Evolutionary conservation across 2,329 filamentous ascomycete species (phyloP).

Genomic region (Colletotrichum incanum): DNA sequence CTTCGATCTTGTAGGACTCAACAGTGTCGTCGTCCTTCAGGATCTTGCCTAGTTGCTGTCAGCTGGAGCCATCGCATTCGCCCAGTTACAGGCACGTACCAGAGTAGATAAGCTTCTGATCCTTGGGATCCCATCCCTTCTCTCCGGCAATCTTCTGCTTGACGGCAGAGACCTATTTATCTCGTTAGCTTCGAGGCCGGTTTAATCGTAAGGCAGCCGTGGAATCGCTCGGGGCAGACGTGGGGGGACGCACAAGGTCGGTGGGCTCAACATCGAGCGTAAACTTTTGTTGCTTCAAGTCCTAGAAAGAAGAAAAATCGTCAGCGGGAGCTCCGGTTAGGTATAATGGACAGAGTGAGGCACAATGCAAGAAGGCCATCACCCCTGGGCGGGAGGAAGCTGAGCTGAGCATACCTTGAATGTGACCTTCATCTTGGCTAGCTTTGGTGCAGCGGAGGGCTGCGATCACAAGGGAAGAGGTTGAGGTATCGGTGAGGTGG

Average conservation of each 20-base stretch:
- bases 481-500: not conserved
- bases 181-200: conserved; percentile 45
- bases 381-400: not conserved
- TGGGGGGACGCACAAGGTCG: conserved; percentile 80
- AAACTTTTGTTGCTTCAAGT: conserved; percentile 99
- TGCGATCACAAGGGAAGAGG: conserved; percentile 36
- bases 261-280: conserved; percentile 93
- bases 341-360: not conserved
- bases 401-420: conserved; percentile 68
- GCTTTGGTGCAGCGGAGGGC: conserved; percentile 53
- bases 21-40: conserved; percentile 98
- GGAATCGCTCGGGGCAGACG: conserved; percentile 41
- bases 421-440: conserved; percentile 77
- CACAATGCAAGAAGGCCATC: not conserved
- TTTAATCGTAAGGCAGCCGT: conserved; percentile 37
- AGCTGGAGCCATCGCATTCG: conserved; percentile 12
- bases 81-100: conserved; percentile 69
- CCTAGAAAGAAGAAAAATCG: conserved; percentile 66
- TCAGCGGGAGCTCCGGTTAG: conserved; percentile 35
- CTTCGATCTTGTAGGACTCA: conserved; percentile 97
- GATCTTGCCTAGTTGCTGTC: conserved; percentile 83
- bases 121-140: conserved; percentile 93
- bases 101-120: conserved; percentile 98
- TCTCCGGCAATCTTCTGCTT: conserved; percentile 94
- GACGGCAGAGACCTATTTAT: conserved; percentile 82